Evolutionary conservation across 768 basidiomycete species (phyloP).

Genomic region (Gyrodon lividus): DNA sequence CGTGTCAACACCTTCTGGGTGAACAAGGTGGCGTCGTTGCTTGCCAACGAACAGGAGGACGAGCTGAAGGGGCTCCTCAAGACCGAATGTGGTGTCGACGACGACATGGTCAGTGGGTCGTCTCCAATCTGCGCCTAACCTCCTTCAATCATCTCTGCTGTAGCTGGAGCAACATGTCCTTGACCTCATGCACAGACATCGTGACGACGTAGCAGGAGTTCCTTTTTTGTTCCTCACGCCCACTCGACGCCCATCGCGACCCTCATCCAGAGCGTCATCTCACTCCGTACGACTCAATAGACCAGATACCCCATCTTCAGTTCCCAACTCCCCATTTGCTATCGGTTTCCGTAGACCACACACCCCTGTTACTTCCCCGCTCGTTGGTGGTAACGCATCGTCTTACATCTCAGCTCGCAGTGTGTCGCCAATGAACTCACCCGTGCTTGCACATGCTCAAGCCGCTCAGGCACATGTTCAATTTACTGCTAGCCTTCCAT

Average conservation of each 20-base stretch:
- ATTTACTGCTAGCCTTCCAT: constrained; percentile 77
- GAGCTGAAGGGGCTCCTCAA: constrained; percentile 76
- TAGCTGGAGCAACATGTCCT: constrained; percentile 87
- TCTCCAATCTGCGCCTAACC: constrained; percentile 7
- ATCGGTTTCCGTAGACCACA: constrained; percentile 76
- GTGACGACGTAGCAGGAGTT: constrained; percentile 79
- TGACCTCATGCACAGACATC: constrained; percentile 94
- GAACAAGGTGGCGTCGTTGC: constrained; percentile 65
- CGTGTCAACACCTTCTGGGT: constrained; percentile 62
- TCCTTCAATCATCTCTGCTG: constrained; percentile 20
- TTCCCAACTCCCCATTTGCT: constrained; percentile 74
- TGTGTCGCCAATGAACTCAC: constrained; percentile 62
- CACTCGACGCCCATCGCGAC: constrained; percentile 75
- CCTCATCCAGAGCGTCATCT: constrained; percentile 76
- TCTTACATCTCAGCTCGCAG: constrained; percentile 58
- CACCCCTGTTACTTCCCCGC: constrained; percentile 74
- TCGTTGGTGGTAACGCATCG: constrained; percentile 54
- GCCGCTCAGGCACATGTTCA: constrained; percentile 56
- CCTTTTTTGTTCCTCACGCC: constrained; percentile 83
- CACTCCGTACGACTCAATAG: constrained; percentile 66
- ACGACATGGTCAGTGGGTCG: constrained; percentile 55
- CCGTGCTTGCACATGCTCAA: constrained; percentile 57
- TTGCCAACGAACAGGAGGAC: constrained; percentile 85
- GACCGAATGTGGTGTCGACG: constrained; percentile 65
- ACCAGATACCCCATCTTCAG: constrained; percentile 75